Conservation (phyloP, 345 rosid species). For the Acer saccharum region DNA sequence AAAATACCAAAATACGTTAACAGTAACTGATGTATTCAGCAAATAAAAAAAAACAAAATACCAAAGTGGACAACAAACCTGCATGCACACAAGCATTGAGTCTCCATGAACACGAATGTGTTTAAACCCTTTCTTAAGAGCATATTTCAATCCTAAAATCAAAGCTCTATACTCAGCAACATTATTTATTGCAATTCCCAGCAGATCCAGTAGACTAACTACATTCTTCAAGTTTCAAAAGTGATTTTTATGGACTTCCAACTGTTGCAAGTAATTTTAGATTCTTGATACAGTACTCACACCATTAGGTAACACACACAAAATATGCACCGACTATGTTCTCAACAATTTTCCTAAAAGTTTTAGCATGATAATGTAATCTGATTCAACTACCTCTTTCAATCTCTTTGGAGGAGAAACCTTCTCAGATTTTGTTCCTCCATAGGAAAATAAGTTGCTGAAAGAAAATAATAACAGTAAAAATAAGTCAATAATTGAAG, state of each 20-base stretch:
- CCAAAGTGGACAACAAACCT: constrained; percentile 41
- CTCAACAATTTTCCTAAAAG: not conserved
- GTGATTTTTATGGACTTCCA: not conserved
- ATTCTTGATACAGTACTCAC: not conserved
- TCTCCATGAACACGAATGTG: constrained; percentile 63
- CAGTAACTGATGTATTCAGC: no score
- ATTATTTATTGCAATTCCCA: constrained; percentile 82
- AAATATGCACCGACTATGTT: not conserved
- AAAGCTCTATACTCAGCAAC: constrained; percentile 85
- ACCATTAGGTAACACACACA: not conserved
- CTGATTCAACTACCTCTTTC: constrained; percentile 19
- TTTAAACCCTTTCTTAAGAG: constrained; percentile 66
- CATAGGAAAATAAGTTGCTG: constrained; percentile 38
- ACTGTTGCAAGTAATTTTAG: not conserved
- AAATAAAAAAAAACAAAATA: no score
- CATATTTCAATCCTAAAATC: constrained; percentile 69
- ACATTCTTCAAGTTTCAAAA: not conserved
- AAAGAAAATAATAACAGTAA: constrained; percentile 18
- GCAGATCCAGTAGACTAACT: not conserved
- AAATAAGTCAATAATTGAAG: not conserved
- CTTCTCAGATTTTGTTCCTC: constrained; percentile 30
- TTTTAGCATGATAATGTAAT: constrained; percentile 3
- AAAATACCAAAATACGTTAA: no score
- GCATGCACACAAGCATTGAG: constrained; percentile 85
- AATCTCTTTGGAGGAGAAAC: constrained; percentile 36